Percentiles rank a stretch among this genome's conserved stretches.
phyloP scores from a whole-genome alignment of 176 grass and related monocot genomes.

The Oryza brachyantha region DNA sequence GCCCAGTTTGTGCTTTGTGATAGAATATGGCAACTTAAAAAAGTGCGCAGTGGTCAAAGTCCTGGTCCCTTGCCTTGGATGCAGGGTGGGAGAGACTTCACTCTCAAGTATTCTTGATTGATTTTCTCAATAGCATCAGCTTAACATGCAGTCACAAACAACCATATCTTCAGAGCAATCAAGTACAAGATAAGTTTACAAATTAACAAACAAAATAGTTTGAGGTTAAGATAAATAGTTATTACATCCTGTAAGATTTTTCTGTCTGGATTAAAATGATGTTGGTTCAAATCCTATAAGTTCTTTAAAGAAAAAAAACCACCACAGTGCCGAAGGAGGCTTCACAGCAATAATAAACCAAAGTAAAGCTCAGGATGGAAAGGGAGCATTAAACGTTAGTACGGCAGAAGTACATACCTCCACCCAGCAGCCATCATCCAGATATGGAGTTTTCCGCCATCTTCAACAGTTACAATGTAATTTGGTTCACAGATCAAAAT shows the following conservation, averaged over 20 bases:
- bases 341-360: neutral
- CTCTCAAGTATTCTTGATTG: no score
- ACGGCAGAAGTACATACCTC: slow-evolving; percentile 57
- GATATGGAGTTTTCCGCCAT: slow-evolving; percentile 64
- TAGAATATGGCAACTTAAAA: neutral
- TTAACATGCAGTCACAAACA: no score
- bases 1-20: neutral
- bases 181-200: no score
- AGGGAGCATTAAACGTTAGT: neutral
- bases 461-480: slow-evolving; percentile 65
- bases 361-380: slow-evolving; percentile 8
- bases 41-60: no score
- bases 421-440: slow-evolving; percentile 67
- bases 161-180: no score
- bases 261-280: neutral
- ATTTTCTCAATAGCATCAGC: no score
- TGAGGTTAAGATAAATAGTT: no score
- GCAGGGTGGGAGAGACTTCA: no score
- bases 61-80: no score
- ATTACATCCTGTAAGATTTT: neutral
- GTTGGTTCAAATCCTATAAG: neutral
- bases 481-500: slow-evolving; percentile 78
- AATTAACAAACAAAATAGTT: no score
- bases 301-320: no score
- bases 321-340: neutral